These are phyloP conservation scores for Suhomyces sp. DNA, from an alignment of 805 yeast genomes.

Conservation along the genomic window DNA sequence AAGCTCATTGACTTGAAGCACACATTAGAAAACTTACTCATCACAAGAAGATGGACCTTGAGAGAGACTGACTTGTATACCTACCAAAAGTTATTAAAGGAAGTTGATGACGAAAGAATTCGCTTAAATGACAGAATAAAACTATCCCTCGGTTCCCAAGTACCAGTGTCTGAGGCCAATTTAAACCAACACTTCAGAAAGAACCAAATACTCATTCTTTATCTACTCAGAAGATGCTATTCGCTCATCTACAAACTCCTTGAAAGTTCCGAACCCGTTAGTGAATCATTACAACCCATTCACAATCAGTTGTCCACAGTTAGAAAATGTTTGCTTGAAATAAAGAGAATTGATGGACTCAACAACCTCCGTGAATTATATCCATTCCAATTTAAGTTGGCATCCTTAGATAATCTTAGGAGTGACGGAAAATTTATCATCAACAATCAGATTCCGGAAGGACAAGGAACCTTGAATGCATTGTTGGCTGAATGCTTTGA, in stretches of 20 bases:
- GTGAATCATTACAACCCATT: conserved; percentile 88
- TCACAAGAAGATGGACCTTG: conserved; percentile 96
- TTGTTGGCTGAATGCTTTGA: conserved; percentile 93
- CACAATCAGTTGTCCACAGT: conserved; percentile 94
- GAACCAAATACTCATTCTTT: conserved; percentile 55
- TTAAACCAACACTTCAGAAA: conserved; percentile 16
- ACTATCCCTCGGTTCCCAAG: conserved; percentile 19
- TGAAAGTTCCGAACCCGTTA: conserved; percentile 92
- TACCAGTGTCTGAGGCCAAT: neutral
- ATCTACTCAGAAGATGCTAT: conserved; percentile 84
- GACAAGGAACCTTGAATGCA: conserved; percentile 94
- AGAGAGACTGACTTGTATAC: conserved; percentile 91
- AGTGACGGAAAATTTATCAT: conserved; percentile 90
- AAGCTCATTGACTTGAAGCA: conserved; percentile 64
- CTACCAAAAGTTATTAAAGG: conserved; percentile 72
- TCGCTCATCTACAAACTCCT: conserved; percentile 85
- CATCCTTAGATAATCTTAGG: conserved; percentile 82
- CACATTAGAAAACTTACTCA: conserved; percentile 75
- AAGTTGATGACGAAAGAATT: conserved; percentile 70
- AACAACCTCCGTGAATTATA: conserved; percentile 84
- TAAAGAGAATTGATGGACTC: conserved; percentile 90
- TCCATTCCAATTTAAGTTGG: conserved; percentile 93
- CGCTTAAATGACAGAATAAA: conserved; percentile 34
- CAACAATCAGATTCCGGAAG: conserved; percentile 90
- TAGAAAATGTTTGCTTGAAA: conserved; percentile 82